Evolutionary conservation across 495 filamentous ascomycete species (phyloP), one percentile per base, ranked within the genome.

Genomic region (Trichocladium antarcticum): DNA sequence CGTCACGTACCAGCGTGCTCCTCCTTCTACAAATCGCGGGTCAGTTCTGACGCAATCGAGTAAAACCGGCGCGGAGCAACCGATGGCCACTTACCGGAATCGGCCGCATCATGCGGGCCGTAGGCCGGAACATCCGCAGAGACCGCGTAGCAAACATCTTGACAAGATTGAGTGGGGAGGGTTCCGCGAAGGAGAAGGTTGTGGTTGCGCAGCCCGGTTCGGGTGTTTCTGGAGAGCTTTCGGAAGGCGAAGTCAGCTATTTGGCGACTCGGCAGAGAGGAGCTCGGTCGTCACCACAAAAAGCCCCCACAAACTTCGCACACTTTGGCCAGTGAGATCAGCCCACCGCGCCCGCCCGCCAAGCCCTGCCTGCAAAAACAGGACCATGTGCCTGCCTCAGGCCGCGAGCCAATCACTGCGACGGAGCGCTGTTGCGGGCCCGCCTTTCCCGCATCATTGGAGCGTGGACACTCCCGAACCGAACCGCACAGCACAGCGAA

Each of bases 1-100:
- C 50, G 36, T 38, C 31, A 76, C 80, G 50, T 89, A 92, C 86
- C 85, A 68, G 76, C 77, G 59, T 89, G 85, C 68, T 81, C 78
- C 72, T 89, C 84, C 68, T 87, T 87, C 86, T 92, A 57, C 56
- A 70, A 50, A 58, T 38, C 45, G 28, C 68, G 59, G 66, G 69
- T 69, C 47, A 60, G 41, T 44, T 29, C 37, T 55, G 56, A 59
- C 53, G 54, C 57, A 58, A 58, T 57, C 22, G 47, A 24, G 19
- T 34, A 50, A 54, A 52, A 41, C 50, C 54, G 44, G 29, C 49
- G 48, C 44, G 45, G n/a, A 2, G 2, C 22, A 21, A 28, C 4
- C 20, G 12, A 17, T 29, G 14, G 36, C 37, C 43, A 75, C 86
- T 68, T 78, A 96, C 92, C 54, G 90, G 90, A 64, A 88, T 64